Percentiles rank a stretch among this genome's conserved stretches.
Evolutionary conservation across 2,329 filamentous ascomycete species (phyloP).

Genomic region (Microcyclosporella mali): DNA sequence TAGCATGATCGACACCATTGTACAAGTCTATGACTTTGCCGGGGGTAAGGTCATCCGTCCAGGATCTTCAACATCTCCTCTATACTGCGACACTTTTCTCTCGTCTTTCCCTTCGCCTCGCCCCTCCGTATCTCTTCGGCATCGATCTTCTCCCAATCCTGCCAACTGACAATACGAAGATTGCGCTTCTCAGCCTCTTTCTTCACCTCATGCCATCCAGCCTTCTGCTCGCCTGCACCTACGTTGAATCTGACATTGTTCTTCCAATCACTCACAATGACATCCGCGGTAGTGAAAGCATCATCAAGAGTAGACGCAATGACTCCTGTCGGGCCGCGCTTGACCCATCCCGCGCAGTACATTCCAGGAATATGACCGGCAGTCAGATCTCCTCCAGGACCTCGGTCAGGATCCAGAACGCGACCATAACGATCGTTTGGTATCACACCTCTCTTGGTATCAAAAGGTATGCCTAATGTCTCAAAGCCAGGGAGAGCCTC

Average conservation of each 20-base stretch:
- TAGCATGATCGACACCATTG: too few species aligned
- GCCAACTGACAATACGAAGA: slow-evolving; percentile 66
- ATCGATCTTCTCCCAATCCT: slow-evolving; percentile 83
- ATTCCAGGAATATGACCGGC: slow-evolving; percentile 59
- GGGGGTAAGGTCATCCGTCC: slow-evolving; percentile 17
- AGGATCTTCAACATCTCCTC: slow-evolving; percentile 53
- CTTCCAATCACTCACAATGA: slow-evolving; percentile 72
- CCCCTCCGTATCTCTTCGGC: slow-evolving; percentile 66
- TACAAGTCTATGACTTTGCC: too few species aligned
- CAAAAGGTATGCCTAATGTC: slow-evolving; percentile 70
- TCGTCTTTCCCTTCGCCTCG: slow-evolving; percentile 61
- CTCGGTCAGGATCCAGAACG: slow-evolving; percentile 45
- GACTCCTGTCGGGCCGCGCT: slow-evolving; percentile 86
- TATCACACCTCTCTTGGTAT: slow-evolving; percentile 66
- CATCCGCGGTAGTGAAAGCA: slow-evolving; percentile 82
- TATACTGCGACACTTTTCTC: slow-evolving; percentile 60
- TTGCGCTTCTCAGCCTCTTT: slow-evolving; percentile 51
- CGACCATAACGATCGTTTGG: slow-evolving; percentile 76
- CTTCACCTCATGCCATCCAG: slow-evolving; percentile 74
- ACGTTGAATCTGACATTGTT: slow-evolving; percentile 39
- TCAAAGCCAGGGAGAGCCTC: slow-evolving; percentile 67
- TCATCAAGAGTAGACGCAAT: slow-evolving; percentile 96
- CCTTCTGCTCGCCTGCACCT: slow-evolving; percentile 35
- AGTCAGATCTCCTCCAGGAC: slow-evolving; percentile 38
- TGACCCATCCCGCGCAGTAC: slow-evolving; percentile 96